Base-by-base conservation (phyloP, 805 yeast species). In the Candida methanosorbosa region DNA sequence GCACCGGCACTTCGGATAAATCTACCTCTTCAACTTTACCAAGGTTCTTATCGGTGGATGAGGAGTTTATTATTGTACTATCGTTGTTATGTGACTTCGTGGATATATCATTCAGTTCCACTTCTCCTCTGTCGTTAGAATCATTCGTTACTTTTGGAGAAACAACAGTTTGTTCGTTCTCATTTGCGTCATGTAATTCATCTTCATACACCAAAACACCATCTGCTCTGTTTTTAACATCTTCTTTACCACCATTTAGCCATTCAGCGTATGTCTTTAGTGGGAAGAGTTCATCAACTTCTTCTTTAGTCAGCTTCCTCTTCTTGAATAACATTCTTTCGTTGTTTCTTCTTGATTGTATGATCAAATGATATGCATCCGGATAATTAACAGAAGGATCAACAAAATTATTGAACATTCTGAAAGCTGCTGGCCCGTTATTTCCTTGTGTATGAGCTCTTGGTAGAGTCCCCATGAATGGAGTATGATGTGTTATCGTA, bases 231-330 rank as follows among this genome's bases (percentile, higher is more conserved):
- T 59, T 53, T 13, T 59, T 57, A 43, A 72, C 74, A 24, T 66
- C 62, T 44, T 73, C 79, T 34, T 68, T 65, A 15, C 81, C 84
- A 23, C 78, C 79, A 39, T 68, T 62, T 21, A 75, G 52, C 84
- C 84, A 78, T 36, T 74, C 68, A 30, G 60, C 54, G 46, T 77
- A 78, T 2, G 78, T 65, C 39, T 72, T 67, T 17, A 59, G 48
- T 1, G 85, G 85, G 50, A 78, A 78, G 34, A 76, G 53, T 18
- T 63, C 62, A 29, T 77, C 75, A n/a, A 78, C 79, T 48, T 78
- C 78, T 20, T 63, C 68, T 35, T 63, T 70, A 1, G 78, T 62
- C 29, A 74, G 57, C 45, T 70, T 69, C 50, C 69, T 65, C 64
- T 70, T 74, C 37, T 38, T 32, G 21, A 18, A 32, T 6, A 32